Conservation (phyloP, 306 rosid genomes). For the Quercus gilva region DNA sequence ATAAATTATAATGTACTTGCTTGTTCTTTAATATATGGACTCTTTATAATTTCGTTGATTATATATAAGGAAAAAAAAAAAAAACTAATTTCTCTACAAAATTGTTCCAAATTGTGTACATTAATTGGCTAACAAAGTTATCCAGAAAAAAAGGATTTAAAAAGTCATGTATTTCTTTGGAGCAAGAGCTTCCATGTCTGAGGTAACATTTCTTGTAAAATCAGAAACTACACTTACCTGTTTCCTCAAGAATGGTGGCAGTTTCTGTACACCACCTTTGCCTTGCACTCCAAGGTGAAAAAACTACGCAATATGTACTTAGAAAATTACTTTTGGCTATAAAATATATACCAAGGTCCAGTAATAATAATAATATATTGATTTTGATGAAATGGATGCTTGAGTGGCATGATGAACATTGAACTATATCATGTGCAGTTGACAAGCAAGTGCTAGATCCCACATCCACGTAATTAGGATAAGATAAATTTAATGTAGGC, state of each 20-base stretch:
- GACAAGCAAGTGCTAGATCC: too few relatives aligned
- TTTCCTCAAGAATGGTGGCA: background rate
- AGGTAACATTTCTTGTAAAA: too few relatives aligned
- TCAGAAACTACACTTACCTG: background rate
- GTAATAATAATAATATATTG: background rate
- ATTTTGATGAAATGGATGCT: background rate
- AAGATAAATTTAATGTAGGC: background rate
- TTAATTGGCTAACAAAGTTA: too few relatives aligned
- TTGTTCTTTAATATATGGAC: background rate
- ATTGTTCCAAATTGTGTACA: too few relatives aligned
- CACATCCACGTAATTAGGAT: background rate
- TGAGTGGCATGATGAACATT: background rate
- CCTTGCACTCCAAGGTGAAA: background rate
- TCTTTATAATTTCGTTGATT: background rate
- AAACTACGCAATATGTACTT: background rate
- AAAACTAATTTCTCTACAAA: too few relatives aligned
- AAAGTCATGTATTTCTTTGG: background rate
- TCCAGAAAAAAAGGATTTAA: background rate
- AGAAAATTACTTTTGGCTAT: background rate
- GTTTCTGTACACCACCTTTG: background rate
- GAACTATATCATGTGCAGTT: too few relatives aligned
- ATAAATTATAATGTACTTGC: background rate
- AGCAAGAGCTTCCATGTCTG: too few relatives aligned
- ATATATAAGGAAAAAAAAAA: too few relatives aligned
- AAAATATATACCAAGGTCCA: background rate